phyloP scores from a whole-genome alignment of 495 filamentous ascomycete species.

The Podospora pseudoanserina region DNA sequence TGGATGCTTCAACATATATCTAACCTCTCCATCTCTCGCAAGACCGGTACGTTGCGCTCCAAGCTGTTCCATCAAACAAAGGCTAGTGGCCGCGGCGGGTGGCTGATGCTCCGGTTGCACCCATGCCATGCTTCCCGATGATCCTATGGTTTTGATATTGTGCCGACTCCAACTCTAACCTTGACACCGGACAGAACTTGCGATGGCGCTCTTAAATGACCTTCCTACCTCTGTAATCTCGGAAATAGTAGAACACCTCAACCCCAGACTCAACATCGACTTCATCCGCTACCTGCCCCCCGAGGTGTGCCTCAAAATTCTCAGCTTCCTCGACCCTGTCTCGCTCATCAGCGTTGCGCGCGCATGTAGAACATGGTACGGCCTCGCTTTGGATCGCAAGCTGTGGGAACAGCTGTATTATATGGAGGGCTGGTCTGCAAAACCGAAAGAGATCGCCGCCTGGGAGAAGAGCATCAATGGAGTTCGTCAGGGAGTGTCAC shows the following conservation, averaged over 20 bases:
- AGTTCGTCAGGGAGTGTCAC: slow-evolving; percentile 26
- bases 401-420: slow-evolving; percentile 82
- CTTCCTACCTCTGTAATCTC: slow-evolving; percentile 72
- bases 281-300: slow-evolving; percentile 79
- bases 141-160: neutral
- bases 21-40: slow-evolving; percentile 42
- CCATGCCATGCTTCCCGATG: neutral
- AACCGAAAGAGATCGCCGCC: slow-evolving; percentile 57
- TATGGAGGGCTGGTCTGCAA: slow-evolving; percentile 77
- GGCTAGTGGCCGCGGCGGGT: neutral
- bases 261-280: slow-evolving; percentile 84
- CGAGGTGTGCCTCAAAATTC: slow-evolving; percentile 83
- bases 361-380: slow-evolving; percentile 77
- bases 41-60: slow-evolving; percentile 41
- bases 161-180: neutral
- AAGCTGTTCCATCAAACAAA: neutral
- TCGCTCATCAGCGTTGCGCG: slow-evolving; percentile 74
- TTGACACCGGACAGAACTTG: slow-evolving; percentile 45
- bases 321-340: slow-evolving; percentile 74
- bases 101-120: neutral
- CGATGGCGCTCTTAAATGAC: slow-evolving; percentile 63
- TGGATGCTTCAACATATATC: slow-evolving; percentile 47
- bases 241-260: slow-evolving; percentile 68
- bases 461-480: slow-evolving; percentile 61
- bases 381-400: slow-evolving; percentile 73